Base-by-base conservation (phyloP, 768 basidiomycete species). In the Lactarius sanguifluus region DNA sequence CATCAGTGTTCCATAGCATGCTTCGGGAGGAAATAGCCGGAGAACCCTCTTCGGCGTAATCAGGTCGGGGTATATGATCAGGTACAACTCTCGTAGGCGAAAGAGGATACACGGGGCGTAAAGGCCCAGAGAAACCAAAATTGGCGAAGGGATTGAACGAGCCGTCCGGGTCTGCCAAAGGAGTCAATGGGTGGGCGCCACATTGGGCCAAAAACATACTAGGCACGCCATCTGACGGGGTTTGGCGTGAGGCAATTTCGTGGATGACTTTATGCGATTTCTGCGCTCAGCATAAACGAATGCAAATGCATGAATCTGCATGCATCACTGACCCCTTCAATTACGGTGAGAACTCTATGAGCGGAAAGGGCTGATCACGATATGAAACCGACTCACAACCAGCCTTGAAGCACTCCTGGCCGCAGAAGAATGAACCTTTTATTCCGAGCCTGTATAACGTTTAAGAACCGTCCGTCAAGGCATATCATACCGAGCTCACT, bases 351-450 rank as follows among this genome's bases (percentile, higher is more conserved):
- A 18, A n/a, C 25, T n/a, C 25, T 57, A 65, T 64, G 64, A 67
- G 66, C 55, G 64, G 28, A 41, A 69, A 62, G 57, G 69, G 64
- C 56, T 34, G 57, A 65, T 61, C 45, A 54, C 20, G 41, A 57
- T 20, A 59, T 30, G 23, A 62, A 58, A 23, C 23, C 7, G 45
- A 82, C 94, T 81, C 76, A 96, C 96, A 98, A 76, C 85, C 89
- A 57, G 88, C 84, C 78, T 97, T 98, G 85, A 98, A 98, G 79
- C 96, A 98, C 59, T 92, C 93, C 77, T 98, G 96, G 30, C 88
- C 87, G 70, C 96, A 98, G 79, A 96, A 98, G 75, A 90, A 91
- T 38, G 92, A 94, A 36, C 92, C 91, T 57, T 82, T 83, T 69
- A 94, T 89, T 60, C 90, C 91, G 40, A 94, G 81, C 75, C 92